Evolutionary conservation across 1,284 basidiomycete genomes (phyloP), one percentile per base, ranked within the genome.

Genomic region (Rhodotorula sp.): DNA sequence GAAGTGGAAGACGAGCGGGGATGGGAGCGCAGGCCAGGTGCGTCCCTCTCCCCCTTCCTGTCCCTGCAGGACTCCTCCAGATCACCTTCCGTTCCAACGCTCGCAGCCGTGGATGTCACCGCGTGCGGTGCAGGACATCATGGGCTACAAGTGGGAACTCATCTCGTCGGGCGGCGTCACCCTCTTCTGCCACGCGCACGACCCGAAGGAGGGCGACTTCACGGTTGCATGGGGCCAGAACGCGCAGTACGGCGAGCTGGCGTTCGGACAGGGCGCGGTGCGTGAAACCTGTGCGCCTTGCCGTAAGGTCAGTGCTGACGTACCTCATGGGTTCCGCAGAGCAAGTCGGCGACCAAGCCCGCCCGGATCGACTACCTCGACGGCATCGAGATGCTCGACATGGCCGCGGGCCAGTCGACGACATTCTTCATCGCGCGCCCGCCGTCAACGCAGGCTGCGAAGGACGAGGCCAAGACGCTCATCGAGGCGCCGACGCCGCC

Each of bases 261-360:
- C 69, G 25, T 69, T 77, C 21, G 75, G 75, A 0, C 54, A 58
- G 27, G 75, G 71, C 25, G 50, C 75, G 2, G 72, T 74, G 22
- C 53, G 74, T 63, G 13, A 9, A 27, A 9, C 57, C 41, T 37
- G 13, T 22, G 48, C 32, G 48, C 32, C 53, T 8, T 69, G 15
- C 34, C 34, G 1, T 3, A 5, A 51, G 17, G 34, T 7, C n/a
- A 21, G 34, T 41, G 29, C 55, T 29, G 67, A 88, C 86, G 34
- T 8, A 69, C 88, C 89, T 32, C 87, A 59, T 91, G 92, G 78
- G 89, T 88, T 63, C 91, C 81, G 19, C 87, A 90, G 78, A 88
- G 90, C 0, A 94, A 92, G 82, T 94, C 91, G 76, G 88, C 91
- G 0, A 95, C 92, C 7, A 94, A 94, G 78, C 94, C 94, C 0